Evolutionary conservation across 306 rosid species (phyloP).

Genomic region (Albizia julibrissin): DNA sequence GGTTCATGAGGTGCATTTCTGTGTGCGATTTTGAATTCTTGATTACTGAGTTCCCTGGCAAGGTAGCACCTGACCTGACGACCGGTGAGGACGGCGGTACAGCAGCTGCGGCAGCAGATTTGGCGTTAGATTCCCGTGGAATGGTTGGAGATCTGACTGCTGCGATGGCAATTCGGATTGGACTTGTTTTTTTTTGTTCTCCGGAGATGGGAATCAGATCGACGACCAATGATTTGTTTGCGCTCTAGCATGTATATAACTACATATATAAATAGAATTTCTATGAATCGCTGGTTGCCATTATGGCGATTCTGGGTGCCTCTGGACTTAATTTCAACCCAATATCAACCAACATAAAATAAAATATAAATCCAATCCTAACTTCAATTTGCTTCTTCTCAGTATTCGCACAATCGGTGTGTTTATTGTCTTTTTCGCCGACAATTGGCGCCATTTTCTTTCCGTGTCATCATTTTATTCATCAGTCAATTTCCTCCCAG

Average conservation of each 20-base stretch:
- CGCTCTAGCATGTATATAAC: slow-evolving; percentile 19
- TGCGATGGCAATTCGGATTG: slow-evolving; percentile 13
- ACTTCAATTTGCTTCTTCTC: slow-evolving; percentile 7
- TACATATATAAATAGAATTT: slow-evolving; percentile 26
- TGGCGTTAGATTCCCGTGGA: slow-evolving; percentile 25
- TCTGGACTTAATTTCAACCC: slow-evolving; percentile 39
- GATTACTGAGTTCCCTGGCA: neutral
- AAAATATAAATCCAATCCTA: neutral
- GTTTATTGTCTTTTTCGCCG: neutral
- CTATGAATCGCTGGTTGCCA: slow-evolving; percentile 41
- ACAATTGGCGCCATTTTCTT: neutral
- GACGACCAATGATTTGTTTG: slow-evolving; percentile 31
- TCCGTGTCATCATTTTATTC: neutral
- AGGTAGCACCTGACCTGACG: neutral
- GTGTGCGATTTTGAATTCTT: neutral
- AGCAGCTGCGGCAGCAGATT: neutral
- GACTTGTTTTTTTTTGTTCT: slow-evolving; percentile 39
- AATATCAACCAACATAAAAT: neutral
- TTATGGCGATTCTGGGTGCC: slow-evolving; percentile 47
- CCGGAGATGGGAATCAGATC: slow-evolving; percentile 39
- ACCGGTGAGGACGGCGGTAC: neutral
- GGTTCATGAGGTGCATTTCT: slow-evolving; percentile 26
- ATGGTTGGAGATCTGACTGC: slow-evolving; percentile 35
- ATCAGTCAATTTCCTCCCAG: neutral
- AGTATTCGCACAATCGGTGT: neutral